Base-by-base conservation (phyloP, 257 asterid species). In the Solanum peruvianum region DNA sequence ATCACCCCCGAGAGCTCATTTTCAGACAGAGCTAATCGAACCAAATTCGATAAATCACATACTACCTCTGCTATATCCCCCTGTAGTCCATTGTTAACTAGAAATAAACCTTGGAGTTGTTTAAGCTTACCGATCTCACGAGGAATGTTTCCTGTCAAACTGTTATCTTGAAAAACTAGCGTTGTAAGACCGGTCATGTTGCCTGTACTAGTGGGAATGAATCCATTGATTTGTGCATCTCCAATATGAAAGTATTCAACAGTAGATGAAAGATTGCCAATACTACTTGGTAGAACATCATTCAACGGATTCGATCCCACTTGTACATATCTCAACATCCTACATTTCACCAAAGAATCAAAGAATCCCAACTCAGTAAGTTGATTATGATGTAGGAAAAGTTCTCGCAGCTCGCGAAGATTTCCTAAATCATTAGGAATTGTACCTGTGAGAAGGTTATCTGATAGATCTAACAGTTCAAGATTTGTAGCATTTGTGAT, bases 341-440 rank as follows among this genome's bases (percentile, higher is more conserved):
- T 86, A 86, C 93, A 91, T 15, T 88, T 86, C 45, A 66, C 88
- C 52, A 89, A 83, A 37, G 93, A 90, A 86, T 71, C 15, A 6
- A 91, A 20, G 85, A 90, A 88, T 45, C 88, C 27, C 42, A 91
- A 84, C n/a, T 90, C 88, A 25, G 56, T 62, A 64, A 91, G 90
- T 41, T 16, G 83, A 66, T 90, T 91, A 12, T 35, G 69, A 18
- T 29, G 90, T 16, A 91, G 86, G 62, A 86, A 85, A 4, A 90
- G 86, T 62, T 62, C 80, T 73, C 10, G 67, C 56, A 91, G 86
- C 18, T 83, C 72, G 78, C 86, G 86, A 31, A 90, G 83, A 89
- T 87, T 87, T n/a, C 92, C 92, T 35, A 91, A 66, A 70, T 87
- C 73, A 71, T 83, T 73, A 47, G 92, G 93, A 78, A 90, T 87